Conservation (phyloP, 2,329 filamentous ascomycete species). For the Cordyceps javanica region DNA sequence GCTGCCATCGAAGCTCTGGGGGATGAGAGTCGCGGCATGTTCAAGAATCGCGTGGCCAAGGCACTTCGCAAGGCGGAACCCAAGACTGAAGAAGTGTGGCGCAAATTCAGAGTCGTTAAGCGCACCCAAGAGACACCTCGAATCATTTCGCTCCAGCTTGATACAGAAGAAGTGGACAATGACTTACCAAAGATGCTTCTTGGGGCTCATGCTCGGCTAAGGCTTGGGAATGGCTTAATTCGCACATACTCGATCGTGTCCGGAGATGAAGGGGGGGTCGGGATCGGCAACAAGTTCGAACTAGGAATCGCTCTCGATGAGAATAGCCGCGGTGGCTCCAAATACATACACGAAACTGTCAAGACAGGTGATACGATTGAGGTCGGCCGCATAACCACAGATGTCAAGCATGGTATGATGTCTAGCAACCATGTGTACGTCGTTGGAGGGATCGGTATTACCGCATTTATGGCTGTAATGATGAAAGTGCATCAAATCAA, state of each 20-base stretch:
- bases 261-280: constrained; percentile 11
- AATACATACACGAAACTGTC: constrained; percentile 46
- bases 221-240: constrained; percentile 48
- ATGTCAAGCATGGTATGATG: constrained; percentile 37
- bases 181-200: constrained; percentile 23
- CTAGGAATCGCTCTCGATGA: constrained; percentile 53
- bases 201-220: constrained; percentile 52
- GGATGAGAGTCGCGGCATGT: constrained; percentile 41
- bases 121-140: constrained; percentile 45
- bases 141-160: constrained; percentile 46
- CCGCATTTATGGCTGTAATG: constrained; percentile 52
- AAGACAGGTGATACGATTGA: constrained; percentile 43
- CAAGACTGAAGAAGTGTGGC: constrained; percentile 33
- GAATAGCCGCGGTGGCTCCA: constrained; percentile 53
- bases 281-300: constrained; percentile 43
- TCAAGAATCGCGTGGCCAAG: constrained; percentile 46
- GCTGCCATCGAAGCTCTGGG: constrained; percentile 45
- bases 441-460: constrained; percentile 59
- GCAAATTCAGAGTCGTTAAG: constrained; percentile 40
- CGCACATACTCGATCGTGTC: constrained; percentile 56
- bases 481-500: constrained; percentile 37
- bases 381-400: constrained; percentile 44
- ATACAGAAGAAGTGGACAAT: constrained; percentile 31
- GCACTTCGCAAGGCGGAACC: constrained; percentile 25
- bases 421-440: constrained; percentile 58